Base-by-base conservation (phyloP, 805 yeast genomes). In the Wickerhamiella sorbophila region DNA sequence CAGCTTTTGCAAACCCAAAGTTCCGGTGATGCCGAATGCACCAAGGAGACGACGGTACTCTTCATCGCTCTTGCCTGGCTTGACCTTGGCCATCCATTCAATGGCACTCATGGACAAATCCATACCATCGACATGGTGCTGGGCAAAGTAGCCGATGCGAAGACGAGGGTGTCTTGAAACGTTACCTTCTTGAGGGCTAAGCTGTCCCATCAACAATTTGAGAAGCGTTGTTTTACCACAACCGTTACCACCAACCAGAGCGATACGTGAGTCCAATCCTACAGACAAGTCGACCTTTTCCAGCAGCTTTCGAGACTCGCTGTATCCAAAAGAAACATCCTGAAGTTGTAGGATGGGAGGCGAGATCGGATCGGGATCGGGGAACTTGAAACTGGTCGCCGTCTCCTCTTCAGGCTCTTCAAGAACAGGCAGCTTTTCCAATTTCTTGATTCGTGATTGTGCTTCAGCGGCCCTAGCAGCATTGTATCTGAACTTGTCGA, bases 381-480 rank as follows among this genome's bases (percentile, higher is more conserved):
- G 96, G 69, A 91, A 91, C 53, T 75, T 78, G 72, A 91, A 91
- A 2, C 79, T 76, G 49, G 86, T 72, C 27, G 71, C 72, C 54
- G 81, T 81, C 39, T 88, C 97, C 52, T 84, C 94, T 61, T 85
- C 94, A 17, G 98, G 98, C 31, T 94, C 79, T 12, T 88, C 96
- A 56, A 91, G 67, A 9, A 81, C 64, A 3, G 99, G 99, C 51
- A 91, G 67, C 58, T 91, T 91, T 61, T 91, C 98, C 65, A 91
- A 71, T 59, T 91, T 91, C 61, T 91, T 91, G 62, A 91, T 91
- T 66, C 98, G 79, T 4, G 96, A 86, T 63, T 91, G 98, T 0
- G 99, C 98, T 64, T 91, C 99, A 8, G 86, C 77, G 0, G 97
- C 83, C 61, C 87, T 88, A 29, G 96, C 97, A 2, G 99, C 99